Evolutionary conservation across 352 stramenopile genomes (phyloP), one percentile per base, ranked within the genome.

Genomic region (Heterotrichella gracilis): DNA sequence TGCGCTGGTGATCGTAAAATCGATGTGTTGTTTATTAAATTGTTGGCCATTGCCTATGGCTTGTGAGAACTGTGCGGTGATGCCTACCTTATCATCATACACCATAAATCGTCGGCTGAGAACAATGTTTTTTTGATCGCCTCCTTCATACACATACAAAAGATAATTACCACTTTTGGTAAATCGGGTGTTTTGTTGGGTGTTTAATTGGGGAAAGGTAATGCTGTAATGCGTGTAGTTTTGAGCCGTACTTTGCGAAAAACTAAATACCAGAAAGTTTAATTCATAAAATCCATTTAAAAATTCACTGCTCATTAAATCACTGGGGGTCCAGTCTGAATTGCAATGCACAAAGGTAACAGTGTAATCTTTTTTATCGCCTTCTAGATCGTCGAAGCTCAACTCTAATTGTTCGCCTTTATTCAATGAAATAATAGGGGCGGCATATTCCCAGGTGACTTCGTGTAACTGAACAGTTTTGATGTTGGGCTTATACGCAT

Each of bases 211-310:
- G 32, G 32, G 32, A 53, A 53, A 53, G n/a, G n/a, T 9, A n/a
- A 53, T 53, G 32, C 32, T 53, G 32, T 53, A 53, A 53, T 53
- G 32, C n/a, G 32, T 53, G 32, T 53, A 53, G n/a, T 53, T 53
- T n/a, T 53, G 32, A n/a, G n/a, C 9, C 32, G 32, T 53, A n/a
- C 9, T 53, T n/a, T 17, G 9, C n/a, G 32, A 53, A 53, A 17
- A 53, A n/a, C 9, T n/a, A 53, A 53, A 53, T 17, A 17, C n/a
- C 9, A 53, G 9, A n/a, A 53, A 17, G 32, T 53, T n/a, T n/a
- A 53, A n/a, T 9, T 53, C 32, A 53, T 17, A 53, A 53, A 53
- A 53, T 9, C 32, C 32, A 53, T 53, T 53, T 9, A 53, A 17
- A n/a, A 17, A 53, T 53, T 53, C 32, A n/a, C 32, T 53, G 32